These are phyloP conservation scores for Diaporthe ilicicola DNA, from an alignment of 2,329 filamentous ascomycete species.

Conservation along the genomic window DNA sequence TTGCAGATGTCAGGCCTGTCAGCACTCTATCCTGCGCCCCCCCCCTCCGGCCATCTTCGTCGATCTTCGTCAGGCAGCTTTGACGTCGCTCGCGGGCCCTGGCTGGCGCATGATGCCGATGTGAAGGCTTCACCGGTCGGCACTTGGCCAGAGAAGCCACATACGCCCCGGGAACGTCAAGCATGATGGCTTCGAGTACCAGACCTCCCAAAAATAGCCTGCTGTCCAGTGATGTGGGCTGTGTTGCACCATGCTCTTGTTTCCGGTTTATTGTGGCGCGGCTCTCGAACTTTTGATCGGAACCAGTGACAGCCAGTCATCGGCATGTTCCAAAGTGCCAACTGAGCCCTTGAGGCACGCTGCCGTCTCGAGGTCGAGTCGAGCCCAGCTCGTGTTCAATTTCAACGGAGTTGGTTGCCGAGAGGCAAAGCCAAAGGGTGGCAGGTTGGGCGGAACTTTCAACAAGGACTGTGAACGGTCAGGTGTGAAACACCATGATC, in stretches of 20 bases:
- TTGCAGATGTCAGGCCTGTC: conserved; percentile 29
- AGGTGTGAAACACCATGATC: not conserved
- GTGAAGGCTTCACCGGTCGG: conserved; percentile 12
- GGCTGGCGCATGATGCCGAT: not conserved
- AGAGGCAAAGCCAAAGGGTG: not conserved
- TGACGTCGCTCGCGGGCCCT: not conserved
- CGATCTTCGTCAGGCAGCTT: conserved; percentile 17
- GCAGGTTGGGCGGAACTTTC: not conserved
- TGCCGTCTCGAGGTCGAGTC: conserved; percentile 22
- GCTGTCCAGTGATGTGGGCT: not conserved
- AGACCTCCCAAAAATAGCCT: conserved; percentile 22
- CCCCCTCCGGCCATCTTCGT: not conserved
- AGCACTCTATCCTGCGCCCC: conserved; percentile 4
- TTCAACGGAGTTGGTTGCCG: not conserved
- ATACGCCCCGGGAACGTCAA: not conserved
- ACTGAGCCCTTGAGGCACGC: conserved; percentile 4
- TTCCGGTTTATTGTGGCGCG: conserved; percentile 31
- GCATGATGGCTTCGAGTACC: not conserved
- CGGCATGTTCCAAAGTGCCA: not conserved
- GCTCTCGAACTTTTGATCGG: conserved; percentile 13
- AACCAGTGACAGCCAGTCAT: conserved; percentile 24
- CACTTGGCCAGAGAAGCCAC: conserved; percentile 23
- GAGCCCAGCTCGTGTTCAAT: not conserved
- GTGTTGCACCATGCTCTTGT: conserved; percentile 25
- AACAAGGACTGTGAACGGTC: not conserved